phyloP scores from a whole-genome alignment of 106 monocot species.

The Dendrobium catenatum region DNA sequence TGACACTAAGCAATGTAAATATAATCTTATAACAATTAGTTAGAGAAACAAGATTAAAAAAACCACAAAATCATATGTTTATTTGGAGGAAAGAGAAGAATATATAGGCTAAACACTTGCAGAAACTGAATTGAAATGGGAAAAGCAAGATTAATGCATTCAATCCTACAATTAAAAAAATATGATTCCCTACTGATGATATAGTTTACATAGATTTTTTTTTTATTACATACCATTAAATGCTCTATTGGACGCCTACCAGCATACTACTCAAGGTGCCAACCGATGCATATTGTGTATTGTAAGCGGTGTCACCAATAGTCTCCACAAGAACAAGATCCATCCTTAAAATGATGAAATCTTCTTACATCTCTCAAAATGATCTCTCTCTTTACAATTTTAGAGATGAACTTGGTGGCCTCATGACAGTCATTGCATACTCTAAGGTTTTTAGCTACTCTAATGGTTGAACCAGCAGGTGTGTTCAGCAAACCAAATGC shows the following conservation, averaged over 20 bases:
- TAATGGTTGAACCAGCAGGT: constrained; percentile 6
- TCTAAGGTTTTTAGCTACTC: constrained; percentile 27
- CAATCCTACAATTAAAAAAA: background rate
- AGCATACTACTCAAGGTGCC: background rate
- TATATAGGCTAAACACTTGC: background rate
- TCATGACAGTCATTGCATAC: constrained; percentile 23
- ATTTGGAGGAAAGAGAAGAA: background rate
- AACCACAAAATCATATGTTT: background rate
- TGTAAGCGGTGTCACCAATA: constrained; percentile 11
- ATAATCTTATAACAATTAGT: background rate
- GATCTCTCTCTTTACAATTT: constrained; percentile 16
- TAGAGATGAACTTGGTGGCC: constrained; percentile 16
- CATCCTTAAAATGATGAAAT: constrained; percentile 32
- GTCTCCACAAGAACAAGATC: constrained; percentile 29
- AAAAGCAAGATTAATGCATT: constrained; percentile 1
- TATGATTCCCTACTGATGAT: background rate
- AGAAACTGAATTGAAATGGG: background rate
- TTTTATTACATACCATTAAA: background rate
- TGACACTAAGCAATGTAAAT: background rate
- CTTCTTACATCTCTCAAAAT: constrained; percentile 30
- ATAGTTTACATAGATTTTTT: background rate
- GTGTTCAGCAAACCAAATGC: constrained; percentile 23
- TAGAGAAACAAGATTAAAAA: background rate
- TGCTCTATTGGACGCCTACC: background rate
- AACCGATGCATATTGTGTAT: background rate